A percentile compares a stretch with the other conserved stretches of the same genome.
These are phyloP conservation scores for Citrus hindsii DNA, from an alignment of 345 rosid genomes.

Conservation along the genomic window DNA sequence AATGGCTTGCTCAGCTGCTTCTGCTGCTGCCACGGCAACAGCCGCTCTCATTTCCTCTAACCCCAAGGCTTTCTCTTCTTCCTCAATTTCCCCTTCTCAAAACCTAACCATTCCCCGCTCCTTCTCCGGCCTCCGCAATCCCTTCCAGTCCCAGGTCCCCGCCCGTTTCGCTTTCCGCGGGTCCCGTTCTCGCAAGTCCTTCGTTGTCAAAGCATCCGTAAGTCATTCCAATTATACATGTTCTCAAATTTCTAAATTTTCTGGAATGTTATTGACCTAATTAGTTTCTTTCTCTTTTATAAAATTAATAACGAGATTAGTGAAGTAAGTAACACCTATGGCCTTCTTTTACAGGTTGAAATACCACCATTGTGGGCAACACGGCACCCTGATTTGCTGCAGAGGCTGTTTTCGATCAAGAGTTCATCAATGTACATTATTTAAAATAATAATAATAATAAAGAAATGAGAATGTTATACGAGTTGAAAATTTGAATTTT, in stretches of 20 bases:
- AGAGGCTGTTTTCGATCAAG: slow-evolving; percentile 97
- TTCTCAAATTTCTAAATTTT: background rate
- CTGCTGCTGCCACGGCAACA: slow-evolving; percentile 30
- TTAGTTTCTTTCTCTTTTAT: background rate
- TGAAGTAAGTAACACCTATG: background rate
- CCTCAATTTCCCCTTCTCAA: slow-evolving; percentile 37
- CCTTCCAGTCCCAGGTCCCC: slow-evolving; percentile 44
- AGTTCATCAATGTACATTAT: slow-evolving; percentile 70
- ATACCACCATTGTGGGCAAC: slow-evolving; percentile 86
- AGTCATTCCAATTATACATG: slow-evolving; percentile 2
- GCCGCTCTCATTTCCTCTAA: slow-evolving; percentile 54
- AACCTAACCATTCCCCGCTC: slow-evolving; percentile 40
- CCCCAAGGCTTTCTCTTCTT: slow-evolving; percentile 30
- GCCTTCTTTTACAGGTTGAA: slow-evolving; percentile 45
- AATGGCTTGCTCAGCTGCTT: slow-evolving; percentile 74
- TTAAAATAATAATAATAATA: too few relatives aligned
- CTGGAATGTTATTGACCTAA: background rate
- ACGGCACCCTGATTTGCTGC: slow-evolving; percentile 92
- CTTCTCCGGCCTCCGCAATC: slow-evolving; percentile 37
- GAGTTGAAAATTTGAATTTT: background rate
- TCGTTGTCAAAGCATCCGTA: slow-evolving; percentile 65
- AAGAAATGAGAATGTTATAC: background rate
- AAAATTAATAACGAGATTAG: background rate
- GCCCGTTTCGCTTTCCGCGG: slow-evolving; percentile 36
- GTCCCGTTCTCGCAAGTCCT: slow-evolving; percentile 44